Evolutionary conservation across 306 rosid species (phyloP).

Genomic region (Oxytropis ochrocephala): DNA sequence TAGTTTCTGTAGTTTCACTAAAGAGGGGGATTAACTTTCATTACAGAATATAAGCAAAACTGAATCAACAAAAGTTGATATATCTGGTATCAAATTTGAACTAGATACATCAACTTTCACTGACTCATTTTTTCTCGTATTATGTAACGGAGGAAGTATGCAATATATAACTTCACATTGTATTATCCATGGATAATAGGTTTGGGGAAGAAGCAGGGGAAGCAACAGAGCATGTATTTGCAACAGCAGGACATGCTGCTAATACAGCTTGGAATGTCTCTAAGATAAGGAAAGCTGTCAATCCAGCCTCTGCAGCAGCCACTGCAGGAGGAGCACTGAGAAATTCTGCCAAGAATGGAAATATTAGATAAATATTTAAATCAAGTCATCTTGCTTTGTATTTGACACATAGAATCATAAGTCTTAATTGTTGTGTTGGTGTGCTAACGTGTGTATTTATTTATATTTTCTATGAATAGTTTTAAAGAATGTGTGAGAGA

Average conservation of each 20-base stretch:
- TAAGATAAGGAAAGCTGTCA: constrained; percentile 71
- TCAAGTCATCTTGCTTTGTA: not conserved
- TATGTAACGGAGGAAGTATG: too few species aligned
- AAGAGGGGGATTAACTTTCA: too few species aligned
- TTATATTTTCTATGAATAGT: too few species aligned
- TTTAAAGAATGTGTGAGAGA: too few species aligned
- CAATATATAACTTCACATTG: not conserved
- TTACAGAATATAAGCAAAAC: too few species aligned
- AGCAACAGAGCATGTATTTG: constrained; percentile 68
- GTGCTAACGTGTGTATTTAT: not conserved
- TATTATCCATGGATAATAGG: constrained; percentile 28
- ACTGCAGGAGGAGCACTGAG: constrained; percentile 40
- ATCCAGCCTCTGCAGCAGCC: constrained; percentile 67
- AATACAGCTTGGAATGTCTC: constrained; percentile 78
- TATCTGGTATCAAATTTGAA: too few species aligned
- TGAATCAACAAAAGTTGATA: too few species aligned
- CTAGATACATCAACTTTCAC: too few species aligned
- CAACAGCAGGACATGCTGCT: constrained; percentile 70
- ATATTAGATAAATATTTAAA: not conserved
- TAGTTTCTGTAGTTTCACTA: not conserved
- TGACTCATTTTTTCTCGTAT: too few species aligned
- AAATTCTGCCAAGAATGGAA: constrained; percentile 37
- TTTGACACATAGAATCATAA: not conserved
- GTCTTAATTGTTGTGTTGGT: not conserved
- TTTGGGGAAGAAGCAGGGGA: constrained; percentile 88